Evolutionary conservation across 2,329 filamentous ascomycete genomes (phyloP).

Genomic region (Bisporella sp.): DNA sequence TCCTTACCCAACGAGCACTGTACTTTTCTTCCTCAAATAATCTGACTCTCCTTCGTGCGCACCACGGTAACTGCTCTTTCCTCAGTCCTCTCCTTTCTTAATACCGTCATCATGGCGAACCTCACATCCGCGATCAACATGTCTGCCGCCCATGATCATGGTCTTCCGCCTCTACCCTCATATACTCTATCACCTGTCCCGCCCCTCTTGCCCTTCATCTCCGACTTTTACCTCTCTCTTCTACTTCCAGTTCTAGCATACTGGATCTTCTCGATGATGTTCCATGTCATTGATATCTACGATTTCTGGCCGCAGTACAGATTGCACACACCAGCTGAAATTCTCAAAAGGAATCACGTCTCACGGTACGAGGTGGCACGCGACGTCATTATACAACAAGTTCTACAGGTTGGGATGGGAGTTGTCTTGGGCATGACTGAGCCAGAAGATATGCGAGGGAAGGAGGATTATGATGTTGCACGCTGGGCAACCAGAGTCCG

Average conservation of each 20-base stretch:
- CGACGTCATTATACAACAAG: constrained; percentile 87
- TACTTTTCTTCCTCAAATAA: neutral
- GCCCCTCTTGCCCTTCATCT: constrained; percentile 68
- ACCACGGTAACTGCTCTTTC: constrained; percentile 25
- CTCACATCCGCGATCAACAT: constrained; percentile 30
- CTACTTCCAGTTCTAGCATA: constrained; percentile 76
- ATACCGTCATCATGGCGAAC: constrained; percentile 30
- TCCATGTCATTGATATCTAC: constrained; percentile 73
- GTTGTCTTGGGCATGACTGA: constrained; percentile 65
- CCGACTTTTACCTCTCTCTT: constrained; percentile 74
- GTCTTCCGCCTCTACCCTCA: constrained; percentile 74
- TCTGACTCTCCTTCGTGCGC: constrained; percentile 24
- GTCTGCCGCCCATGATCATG: constrained; percentile 39
- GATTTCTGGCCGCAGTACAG: constrained; percentile 88
- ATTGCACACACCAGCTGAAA: constrained; percentile 89
- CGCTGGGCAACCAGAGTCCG: constrained; percentile 84
- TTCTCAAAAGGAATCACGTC: constrained; percentile 83
- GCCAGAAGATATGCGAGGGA: constrained; percentile 65
- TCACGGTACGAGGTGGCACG: constrained; percentile 77
- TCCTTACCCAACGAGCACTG: neutral
- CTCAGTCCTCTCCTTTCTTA: neutral
- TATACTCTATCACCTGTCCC: constrained; percentile 67
- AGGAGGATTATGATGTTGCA: constrained; percentile 78
- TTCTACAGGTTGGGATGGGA: constrained; percentile 75
- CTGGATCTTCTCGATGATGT: constrained; percentile 79